These are phyloP conservation scores for Paxillus involutus DNA, from an alignment of 768 basidiomycete species.

Conservation along the genomic window DNA sequence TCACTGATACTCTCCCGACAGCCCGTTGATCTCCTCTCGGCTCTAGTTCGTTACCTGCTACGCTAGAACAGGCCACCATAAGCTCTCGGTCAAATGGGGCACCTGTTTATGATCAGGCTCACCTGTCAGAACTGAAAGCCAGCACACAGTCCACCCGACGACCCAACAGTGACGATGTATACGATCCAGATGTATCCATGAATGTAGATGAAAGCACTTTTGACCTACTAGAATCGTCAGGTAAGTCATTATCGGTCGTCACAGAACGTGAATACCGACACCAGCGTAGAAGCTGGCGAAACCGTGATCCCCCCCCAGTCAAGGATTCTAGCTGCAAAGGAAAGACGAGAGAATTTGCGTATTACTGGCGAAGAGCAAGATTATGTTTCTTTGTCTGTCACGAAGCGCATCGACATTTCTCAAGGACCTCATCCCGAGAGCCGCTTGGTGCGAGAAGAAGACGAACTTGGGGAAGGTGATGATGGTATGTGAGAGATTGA, in stretches of 20 bases:
- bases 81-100: slow-evolving; percentile 42
- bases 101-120: slow-evolving; percentile 69
- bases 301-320: slow-evolving; percentile 68
- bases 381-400: slow-evolving; percentile 76
- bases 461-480: slow-evolving; percentile 85
- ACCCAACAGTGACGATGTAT: slow-evolving; percentile 35
- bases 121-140: slow-evolving; percentile 78
- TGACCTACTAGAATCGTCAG: slow-evolving; percentile 28
- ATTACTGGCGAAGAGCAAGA: slow-evolving; percentile 56
- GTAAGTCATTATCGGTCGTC: slow-evolving; percentile 21
- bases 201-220: slow-evolving; percentile 40
- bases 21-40: slow-evolving; percentile 14
- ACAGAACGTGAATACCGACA: background rate
- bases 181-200: slow-evolving; percentile 52
- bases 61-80: slow-evolving; percentile 58
- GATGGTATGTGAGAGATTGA: slow-evolving; percentile 58
- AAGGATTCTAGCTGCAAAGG: slow-evolving; percentile 69
- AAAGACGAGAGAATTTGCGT: slow-evolving; percentile 70
- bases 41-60: slow-evolving; percentile 43
- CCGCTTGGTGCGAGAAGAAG: slow-evolving; percentile 80
- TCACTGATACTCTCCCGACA: background rate
- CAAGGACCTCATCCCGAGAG: slow-evolving; percentile 85
- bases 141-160: slow-evolving; percentile 63
- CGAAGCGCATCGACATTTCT: slow-evolving; percentile 49
- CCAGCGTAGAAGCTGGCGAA: slow-evolving; percentile 35